Base-by-base conservation (phyloP, 2,329 filamentous ascomycete species). In the Fusarium multiceps region DNA sequence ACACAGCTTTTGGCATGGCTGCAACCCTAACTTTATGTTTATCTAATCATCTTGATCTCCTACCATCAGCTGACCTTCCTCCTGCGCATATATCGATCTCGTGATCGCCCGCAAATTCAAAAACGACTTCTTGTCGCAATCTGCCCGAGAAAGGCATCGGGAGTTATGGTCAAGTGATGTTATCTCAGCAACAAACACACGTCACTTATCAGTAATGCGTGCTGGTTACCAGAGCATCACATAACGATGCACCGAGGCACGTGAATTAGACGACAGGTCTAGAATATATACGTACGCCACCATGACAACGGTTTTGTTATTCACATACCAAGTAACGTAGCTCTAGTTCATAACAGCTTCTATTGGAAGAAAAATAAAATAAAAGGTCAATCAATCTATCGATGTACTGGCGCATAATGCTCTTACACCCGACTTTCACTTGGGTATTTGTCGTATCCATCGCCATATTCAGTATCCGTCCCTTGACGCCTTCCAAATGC, bases 401-500 rank as follows among this genome's bases (percentile, higher is more conserved):
- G 41, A 28, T 45, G 9, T 28, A 49, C 32, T 54, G 49, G 20
- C 12, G 40, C 25, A 37, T 74, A 32, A 58, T 55, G 41, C 54
- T 49, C 59, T 59, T 40, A 43, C 48, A 21, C 58, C 25, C 42
- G 54, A 59, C 47, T 56, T 61, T 46, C 43, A 55, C 49, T 54
- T 63, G 66, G 69, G 72, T 72, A 74, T 75, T 69, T 61, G 47
- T 64, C 43, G 23, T 55, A n/a, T 64, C 45, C 63, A 21, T 32
- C 60, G 10, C 49, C 40, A 28, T 40, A 54, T 32, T 42, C 56
- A 55, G 47, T 56, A 61, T 68, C 51, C 27, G 66, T 55, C 58
- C 69, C 50, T 67, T 69, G 45, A 73, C 73, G 73, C 71, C 73
- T 51, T 50, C 48, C 43, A 21, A 59, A 63, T 69, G 58, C 50